Evolutionary conservation across 768 basidiomycete species (phyloP), one percentile per base, ranked within the genome.

Genomic region (Mycena crocata): DNA sequence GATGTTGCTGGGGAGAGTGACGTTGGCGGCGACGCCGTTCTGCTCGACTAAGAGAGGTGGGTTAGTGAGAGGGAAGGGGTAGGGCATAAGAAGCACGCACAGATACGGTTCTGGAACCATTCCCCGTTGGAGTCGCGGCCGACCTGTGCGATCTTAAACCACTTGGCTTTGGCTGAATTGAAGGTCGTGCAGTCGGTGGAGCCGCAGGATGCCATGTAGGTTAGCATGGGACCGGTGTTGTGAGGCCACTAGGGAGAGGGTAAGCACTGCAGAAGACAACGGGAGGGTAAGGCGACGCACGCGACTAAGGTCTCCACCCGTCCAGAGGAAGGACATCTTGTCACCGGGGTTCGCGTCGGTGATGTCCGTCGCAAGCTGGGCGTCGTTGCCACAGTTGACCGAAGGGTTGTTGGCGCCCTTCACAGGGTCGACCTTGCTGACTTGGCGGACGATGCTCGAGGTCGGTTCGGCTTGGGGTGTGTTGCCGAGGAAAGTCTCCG

Each of bases 271-370:
- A 30, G 14, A 15, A 10, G 28, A 42, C 40, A 15, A 51, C 24
- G 56, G 24, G 39, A 68, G 46, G 51, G n/a, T 28, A 46, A 58
- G 37, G 56, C 35, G 57, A 39, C 69, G 64, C 45, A 70, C 69
- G 5, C 21, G 19, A 35, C 69, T 70, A 21, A 70, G 62, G 46
- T 70, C 76, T 2, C 83, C 86, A 51, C 80, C 87, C n/a, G 69
- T 75, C 91, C 91, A 93, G 66, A 82, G 75, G 69, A 92, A 86
- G 9, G 80, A 77, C 15, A 92, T 61, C 1, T 67, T 64, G 74
- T 87, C 87, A 10, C 89, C 90, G 1, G 91, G 88, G 62, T 87
- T 88, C 23, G 86, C 90, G 46, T 83, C 71, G 5, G 84, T 88
- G 50, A 87, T 81, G 37, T 85, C 77, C 6, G 81, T 65, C 0